These are phyloP conservation scores for Gonapodya sp. DNA, from an alignment of 192 early-diverging fungal species.

Conservation along the genomic window DNA sequence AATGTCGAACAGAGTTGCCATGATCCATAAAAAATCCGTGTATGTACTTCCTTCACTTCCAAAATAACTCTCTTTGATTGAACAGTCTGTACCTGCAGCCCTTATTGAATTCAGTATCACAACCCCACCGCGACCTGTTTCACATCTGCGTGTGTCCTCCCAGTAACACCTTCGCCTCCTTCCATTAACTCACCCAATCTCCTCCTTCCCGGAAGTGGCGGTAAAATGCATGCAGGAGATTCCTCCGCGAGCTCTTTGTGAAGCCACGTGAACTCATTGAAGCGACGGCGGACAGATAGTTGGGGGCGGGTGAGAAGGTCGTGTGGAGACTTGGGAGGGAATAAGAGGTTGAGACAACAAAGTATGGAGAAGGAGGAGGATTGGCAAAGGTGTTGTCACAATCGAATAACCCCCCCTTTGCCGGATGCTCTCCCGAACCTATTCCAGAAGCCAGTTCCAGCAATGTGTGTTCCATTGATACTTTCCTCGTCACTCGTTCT, in stretches of 20 bases:
- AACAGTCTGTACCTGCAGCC: too few relatives aligned
- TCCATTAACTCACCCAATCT: conserved; percentile 53
- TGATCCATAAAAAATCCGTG: too few relatives aligned
- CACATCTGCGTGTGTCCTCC: neutral
- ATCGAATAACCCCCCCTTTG: neutral
- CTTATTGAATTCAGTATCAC: too few relatives aligned
- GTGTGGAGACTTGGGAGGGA: conserved; percentile 43
- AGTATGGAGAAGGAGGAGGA: neutral
- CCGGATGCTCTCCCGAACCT: conserved; percentile 18
- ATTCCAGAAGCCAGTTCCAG: conserved; percentile 8
- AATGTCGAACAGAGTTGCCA: too few relatives aligned
- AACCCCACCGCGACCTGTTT: too few relatives aligned
- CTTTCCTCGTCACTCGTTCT: too few relatives aligned
- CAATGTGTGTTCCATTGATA: too few relatives aligned
- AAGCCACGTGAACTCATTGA: conserved; percentile 91
- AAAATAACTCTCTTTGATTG: too few relatives aligned
- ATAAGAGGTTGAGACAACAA: neutral
- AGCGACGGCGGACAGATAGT: conserved; percentile 72
- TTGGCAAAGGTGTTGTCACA: neutral
- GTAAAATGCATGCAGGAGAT: conserved; percentile 71
- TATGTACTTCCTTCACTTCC: too few relatives aligned
- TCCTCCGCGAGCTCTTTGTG: conserved; percentile 61
- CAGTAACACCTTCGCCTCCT: neutral
- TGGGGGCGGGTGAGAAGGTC: conserved; percentile 38
- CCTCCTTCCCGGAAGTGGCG: conserved; percentile 86